Conservation (phyloP, 192 early-diverging fungal genomes). For the Borealophlyctis nickersoniae region DNA sequence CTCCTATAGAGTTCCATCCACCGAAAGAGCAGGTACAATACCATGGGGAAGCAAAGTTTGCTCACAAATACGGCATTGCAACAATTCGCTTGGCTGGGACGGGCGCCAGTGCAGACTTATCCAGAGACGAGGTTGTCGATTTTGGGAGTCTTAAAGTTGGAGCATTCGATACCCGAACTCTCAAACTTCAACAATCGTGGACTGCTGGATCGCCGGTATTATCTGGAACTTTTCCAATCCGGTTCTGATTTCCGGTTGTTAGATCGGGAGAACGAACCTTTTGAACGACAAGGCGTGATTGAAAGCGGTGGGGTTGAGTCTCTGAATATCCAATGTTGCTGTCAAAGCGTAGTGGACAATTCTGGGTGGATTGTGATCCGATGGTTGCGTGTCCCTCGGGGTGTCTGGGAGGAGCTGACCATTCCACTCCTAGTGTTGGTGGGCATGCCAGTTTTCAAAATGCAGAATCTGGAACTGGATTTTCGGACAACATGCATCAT, state of each 20-base stretch:
- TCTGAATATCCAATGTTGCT: slow-evolving; percentile 49
- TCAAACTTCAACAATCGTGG: slow-evolving; percentile 54
- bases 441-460: slow-evolving; percentile 53
- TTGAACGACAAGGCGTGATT: slow-evolving; percentile 49
- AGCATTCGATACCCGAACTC: slow-evolving; percentile 24
- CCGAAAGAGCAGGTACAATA: slow-evolving; percentile 56
- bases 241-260: slow-evolving; percentile 38
- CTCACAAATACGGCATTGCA: slow-evolving; percentile 48
- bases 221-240: slow-evolving; percentile 47
- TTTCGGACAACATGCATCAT: slow-evolving; percentile 61
- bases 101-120: slow-evolving; percentile 57
- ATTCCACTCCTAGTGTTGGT: slow-evolving; percentile 49
- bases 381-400: slow-evolving; percentile 49
- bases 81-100: slow-evolving; percentile 47
- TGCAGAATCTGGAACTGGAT: slow-evolving; percentile 53
- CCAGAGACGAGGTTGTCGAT: slow-evolving; percentile 41
- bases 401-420: slow-evolving; percentile 38
- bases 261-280: slow-evolving; percentile 45
- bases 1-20: slow-evolving; percentile 60
- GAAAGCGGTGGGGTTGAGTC: slow-evolving; percentile 37
- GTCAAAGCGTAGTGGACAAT: slow-evolving; percentile 29
- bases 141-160: slow-evolving; percentile 55
- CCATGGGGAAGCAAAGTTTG: slow-evolving; percentile 52
- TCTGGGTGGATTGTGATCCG: slow-evolving; percentile 32
- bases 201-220: slow-evolving; percentile 44